These are phyloP conservation scores for Xanthoconium separans DNA, from an alignment of 1,284 basidiomycete genomes.

Conservation along the genomic window DNA sequence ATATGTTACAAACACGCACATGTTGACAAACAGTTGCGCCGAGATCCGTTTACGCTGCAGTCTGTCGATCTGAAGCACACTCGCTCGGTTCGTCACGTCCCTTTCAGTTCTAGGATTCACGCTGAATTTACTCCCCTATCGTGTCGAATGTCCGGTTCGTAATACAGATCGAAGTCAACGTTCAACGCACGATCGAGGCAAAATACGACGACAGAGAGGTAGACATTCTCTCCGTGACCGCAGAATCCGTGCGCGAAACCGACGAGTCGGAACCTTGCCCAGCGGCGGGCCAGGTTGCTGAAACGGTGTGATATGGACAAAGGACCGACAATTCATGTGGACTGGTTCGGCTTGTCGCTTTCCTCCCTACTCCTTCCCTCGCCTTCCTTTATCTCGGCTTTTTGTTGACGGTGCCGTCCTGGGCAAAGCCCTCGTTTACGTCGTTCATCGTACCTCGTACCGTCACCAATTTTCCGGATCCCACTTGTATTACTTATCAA, in stretches of 20 bases:
- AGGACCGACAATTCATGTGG: no score
- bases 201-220: slow-evolving; percentile 11
- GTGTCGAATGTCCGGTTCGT: no score
- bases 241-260: background rate
- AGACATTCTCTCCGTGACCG: background rate
- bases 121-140: background rate
- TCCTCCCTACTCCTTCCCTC: no score
- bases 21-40: slow-evolving; percentile 2
- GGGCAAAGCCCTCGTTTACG: no score
- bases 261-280: background rate
- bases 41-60: background rate
- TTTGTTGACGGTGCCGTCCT: no score
- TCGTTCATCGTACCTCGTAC: no score
- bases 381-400: no score
- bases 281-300: background rate
- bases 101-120: background rate
- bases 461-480: no score
- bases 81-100: slow-evolving; percentile 13
- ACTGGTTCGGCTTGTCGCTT: no score
- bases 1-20: no score
- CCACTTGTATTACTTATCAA: no score
- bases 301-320: background rate
- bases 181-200: slow-evolving; percentile 15
- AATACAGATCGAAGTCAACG: slow-evolving; percentile 17
- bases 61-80: background rate